phyloP scores from a whole-genome alignment of 371 early-diverging fungal species.

The Paraphysoderma sedebokerense region DNA sequence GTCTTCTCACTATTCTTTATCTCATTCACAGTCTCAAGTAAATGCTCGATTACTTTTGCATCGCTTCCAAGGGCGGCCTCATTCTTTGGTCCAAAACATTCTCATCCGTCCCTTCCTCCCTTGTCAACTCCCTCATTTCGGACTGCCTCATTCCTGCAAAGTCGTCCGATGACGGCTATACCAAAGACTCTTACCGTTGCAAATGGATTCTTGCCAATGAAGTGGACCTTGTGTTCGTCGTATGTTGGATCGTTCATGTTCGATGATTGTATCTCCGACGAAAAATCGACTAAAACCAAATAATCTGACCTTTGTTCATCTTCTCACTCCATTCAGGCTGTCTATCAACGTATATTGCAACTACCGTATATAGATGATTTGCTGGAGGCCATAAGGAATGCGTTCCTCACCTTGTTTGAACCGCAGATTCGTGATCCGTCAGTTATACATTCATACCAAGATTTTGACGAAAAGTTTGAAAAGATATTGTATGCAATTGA shows the following conservation, averaged over 20 bases:
- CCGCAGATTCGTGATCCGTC: slow-evolving; percentile 1
- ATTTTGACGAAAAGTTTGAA: slow-evolving; percentile 27
- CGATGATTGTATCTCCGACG: slow-evolving; percentile 1
- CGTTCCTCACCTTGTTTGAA: slow-evolving; percentile 14
- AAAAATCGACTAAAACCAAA: background rate
- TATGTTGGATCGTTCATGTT: slow-evolving; percentile 9
- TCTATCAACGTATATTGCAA: slow-evolving; percentile 73
- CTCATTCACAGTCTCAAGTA: too few species aligned
- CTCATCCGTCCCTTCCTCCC: slow-evolving; percentile 29
- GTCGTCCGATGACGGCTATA: slow-evolving; percentile 6
- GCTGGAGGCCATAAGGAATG: slow-evolving; percentile 36
- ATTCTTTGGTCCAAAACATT: slow-evolving; percentile 61
- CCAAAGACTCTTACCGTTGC: slow-evolving; percentile 40
- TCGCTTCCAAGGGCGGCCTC: slow-evolving; percentile 63
- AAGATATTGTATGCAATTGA: slow-evolving; percentile 19
- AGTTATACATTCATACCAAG: slow-evolving; percentile 8
- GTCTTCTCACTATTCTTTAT: too few species aligned
- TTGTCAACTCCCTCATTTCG: slow-evolving; percentile 53
- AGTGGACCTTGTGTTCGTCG: slow-evolving; percentile 73
- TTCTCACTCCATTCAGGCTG: slow-evolving; percentile 31
- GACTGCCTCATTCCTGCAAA: slow-evolving; percentile 9
- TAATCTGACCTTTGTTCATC: background rate
- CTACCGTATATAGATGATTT: slow-evolving; percentile 73
- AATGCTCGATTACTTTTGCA: slow-evolving; percentile 66
- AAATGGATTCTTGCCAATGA: slow-evolving; percentile 78